Base-by-base conservation (phyloP, 2,329 filamentous ascomycete species). In the Aphanocladium album region DNA sequence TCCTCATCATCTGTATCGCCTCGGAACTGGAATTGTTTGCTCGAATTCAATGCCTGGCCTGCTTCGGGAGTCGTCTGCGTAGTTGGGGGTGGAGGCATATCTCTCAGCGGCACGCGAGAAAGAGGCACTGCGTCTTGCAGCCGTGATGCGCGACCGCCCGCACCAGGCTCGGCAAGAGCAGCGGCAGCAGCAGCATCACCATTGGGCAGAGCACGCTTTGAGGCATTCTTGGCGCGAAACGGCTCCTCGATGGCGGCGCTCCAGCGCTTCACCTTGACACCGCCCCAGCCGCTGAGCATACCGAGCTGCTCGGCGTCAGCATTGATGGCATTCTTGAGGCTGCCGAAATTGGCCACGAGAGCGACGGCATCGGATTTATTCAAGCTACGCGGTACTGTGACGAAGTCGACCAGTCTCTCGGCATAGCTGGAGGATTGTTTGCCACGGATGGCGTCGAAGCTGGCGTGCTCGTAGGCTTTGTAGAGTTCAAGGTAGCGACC, bases 311-410 rank as follows among this genome's bases (percentile, higher is more conserved):
- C 95, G 0, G 90, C 85, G 49, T 89, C 84, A 1, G 92, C 93
- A 72, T 97, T 97, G 62, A 98, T 81, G 0, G 93, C 93, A 41
- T 89, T 90, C 66, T 88, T 86, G 61, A 99, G 76, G 66, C 90
- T 96, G 25, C 95, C 95, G 77, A 98, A 99, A 55, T 91, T 92
- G 66, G 90, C 90, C 39, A 98, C 92, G 55, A 99, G 77, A 30
- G 90, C 89, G 11, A 97, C 86, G 0, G 95, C 92, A 75, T 99
- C 95, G 1, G 92, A 92, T 74, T 96, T 97, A 76, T 98, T 98
- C 71, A 99, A 86, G 64, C 88, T 90, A 61, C 93, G 81, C 2
- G 95, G 93, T 2, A 91, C 88, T 0, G 95, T 99, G 56, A 97
- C 88, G 69, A 99, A 97, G 66, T 97, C 93, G 9, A 95, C 88